Conservation (phyloP, 495 filamentous ascomycete genomes). For the Elasticomyces elasticus region DNA sequence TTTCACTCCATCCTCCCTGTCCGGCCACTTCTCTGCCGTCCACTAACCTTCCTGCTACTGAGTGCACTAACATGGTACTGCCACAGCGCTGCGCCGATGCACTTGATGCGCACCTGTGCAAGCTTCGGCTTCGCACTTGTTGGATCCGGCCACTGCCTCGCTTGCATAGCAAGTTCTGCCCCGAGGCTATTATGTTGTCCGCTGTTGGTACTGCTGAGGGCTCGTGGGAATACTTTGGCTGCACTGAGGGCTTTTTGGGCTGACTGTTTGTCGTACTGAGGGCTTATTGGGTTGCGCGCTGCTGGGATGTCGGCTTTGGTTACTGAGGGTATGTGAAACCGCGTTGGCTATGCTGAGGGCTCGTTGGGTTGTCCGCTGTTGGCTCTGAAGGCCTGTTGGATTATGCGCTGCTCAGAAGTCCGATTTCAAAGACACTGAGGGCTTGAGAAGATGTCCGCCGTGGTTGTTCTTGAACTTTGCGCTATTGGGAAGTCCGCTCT, state of each 20-base stretch:
- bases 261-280: neutral
- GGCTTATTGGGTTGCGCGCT: neutral
- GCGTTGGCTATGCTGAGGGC: neutral
- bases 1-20: neutral
- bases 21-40: neutral
- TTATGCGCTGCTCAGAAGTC: too few relatives aligned
- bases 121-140: neutral
- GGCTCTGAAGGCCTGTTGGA: too few relatives aligned
- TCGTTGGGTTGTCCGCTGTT: neutral
- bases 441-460: too few relatives aligned
- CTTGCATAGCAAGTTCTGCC: neutral
- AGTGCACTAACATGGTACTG: neutral
- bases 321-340: neutral
- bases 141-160: neutral
- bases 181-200: neutral
- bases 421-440: too few relatives aligned
- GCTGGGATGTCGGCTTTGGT: neutral
- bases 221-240: too few relatives aligned
- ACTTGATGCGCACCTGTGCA: neutral
- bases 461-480: too few relatives aligned
- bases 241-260: neutral
- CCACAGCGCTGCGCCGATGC: neutral
- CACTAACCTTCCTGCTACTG: neutral
- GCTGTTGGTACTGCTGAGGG: too few relatives aligned
- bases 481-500: too few relatives aligned